These are phyloP conservation scores for Mortierella sp. DNA, from an alignment of 371 early-diverging fungal genomes.

Conservation along the genomic window DNA sequence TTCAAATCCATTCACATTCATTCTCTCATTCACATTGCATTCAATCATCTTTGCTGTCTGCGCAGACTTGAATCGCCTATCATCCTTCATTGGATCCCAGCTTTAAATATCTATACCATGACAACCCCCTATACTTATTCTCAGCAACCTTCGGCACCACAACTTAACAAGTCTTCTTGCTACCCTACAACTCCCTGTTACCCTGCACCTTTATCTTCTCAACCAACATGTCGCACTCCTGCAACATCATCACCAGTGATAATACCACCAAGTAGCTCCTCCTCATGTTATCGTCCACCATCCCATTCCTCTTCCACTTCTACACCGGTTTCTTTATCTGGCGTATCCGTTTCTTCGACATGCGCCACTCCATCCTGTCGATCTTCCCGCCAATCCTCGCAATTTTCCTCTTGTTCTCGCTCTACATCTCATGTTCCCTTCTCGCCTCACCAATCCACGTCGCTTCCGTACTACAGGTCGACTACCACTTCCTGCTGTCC, in stretches of 20 bases:
- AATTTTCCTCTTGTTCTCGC: neutral
- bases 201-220: neutral
- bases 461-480: too few species aligned
- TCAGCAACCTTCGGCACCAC: neutral
- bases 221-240: neutral
- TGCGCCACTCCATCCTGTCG: neutral
- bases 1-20: neutral
- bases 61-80: too few species aligned
- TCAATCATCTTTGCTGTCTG: too few species aligned
- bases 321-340: neutral
- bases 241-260: neutral
- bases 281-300: neutral
- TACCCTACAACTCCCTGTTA: neutral
- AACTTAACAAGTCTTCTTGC: neutral
- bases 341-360: neutral
- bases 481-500: neutral
- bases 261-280: neutral
- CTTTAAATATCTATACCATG: neutral
- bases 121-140: neutral
- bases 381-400: slow-evolving; percentile 1
- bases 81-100: too few species aligned
- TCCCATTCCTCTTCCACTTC: neutral
- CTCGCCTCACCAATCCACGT: neutral
- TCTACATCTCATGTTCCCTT: neutral
- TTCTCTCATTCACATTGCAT: neutral